Conservation (phyloP, 306 rosid species). For the Acacia melanoxylon region DNA sequence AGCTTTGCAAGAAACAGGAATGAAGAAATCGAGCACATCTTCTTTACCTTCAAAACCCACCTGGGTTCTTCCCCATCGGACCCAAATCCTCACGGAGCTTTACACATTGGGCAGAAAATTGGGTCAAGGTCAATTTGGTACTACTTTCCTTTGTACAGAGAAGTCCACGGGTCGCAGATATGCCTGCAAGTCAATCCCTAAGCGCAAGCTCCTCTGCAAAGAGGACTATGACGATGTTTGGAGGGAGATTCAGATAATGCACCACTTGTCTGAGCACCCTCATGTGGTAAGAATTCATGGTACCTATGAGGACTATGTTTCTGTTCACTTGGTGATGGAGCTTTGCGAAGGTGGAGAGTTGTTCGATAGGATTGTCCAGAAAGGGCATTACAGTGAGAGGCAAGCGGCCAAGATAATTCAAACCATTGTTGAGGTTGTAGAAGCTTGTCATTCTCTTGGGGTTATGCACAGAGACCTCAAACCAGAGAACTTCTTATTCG, state of each 20-base stretch:
- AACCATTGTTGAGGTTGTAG: constrained; percentile 55
- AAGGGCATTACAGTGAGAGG: constrained; percentile 57
- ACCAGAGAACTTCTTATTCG: constrained; percentile 62
- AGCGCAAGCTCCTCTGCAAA: constrained; percentile 43
- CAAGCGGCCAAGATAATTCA: constrained; percentile 47
- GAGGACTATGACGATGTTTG: constrained; percentile 59
- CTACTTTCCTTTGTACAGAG: constrained; percentile 50
- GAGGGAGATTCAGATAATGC: constrained; percentile 73
- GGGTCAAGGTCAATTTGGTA: constrained; percentile 63
- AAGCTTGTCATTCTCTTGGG: constrained; percentile 57
- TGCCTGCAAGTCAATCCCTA: constrained; percentile 63
- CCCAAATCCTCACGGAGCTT: constrained; percentile 39
- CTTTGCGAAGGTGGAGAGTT: constrained; percentile 59
- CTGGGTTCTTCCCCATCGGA: constrained; percentile 49
- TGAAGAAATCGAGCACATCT: constrained; percentile 33
- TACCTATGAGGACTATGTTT: constrained; percentile 43
- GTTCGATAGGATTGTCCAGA: constrained; percentile 52
- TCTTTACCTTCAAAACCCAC: constrained; percentile 31
- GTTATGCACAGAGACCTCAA: constrained; percentile 62
- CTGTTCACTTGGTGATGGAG: constrained; percentile 62
- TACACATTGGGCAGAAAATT: constrained; percentile 48
- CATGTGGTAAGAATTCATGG: constrained; percentile 55
- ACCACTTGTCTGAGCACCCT: constrained; percentile 49
- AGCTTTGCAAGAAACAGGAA: constrained; percentile 6
- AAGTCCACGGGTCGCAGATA: constrained; percentile 39